Base-by-base conservation (phyloP, 1,284 basidiomycete genomes). In the Trichosporon asahii region DNA sequence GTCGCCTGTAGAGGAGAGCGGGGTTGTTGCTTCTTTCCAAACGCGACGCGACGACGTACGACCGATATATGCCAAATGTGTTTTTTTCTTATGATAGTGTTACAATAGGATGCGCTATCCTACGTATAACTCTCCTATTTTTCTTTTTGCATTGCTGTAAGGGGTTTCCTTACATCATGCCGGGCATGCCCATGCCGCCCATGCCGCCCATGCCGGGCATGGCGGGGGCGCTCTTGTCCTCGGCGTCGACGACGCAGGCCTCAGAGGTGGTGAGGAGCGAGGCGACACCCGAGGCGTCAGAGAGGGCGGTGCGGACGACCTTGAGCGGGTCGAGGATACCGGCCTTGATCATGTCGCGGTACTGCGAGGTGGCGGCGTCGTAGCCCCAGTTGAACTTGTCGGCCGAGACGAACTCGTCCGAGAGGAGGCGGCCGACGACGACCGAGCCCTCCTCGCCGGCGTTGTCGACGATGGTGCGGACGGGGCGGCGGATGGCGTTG, bases 321-420 rank as follows among this genome's bases (percentile, higher is more conserved):
- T 95, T 95, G 73, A 94, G 86, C 2, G 93, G 94, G 85, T 95
- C 95, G 66, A 99, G 90, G 77, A 99, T 97, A 82, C 96, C 96
- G 49, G 89, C 88, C 82, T 90, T 88, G 84, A 98, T 91, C 93
- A 98, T 95, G 85, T 98, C 93, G 67, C 91, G 90, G 83, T 94
- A 98, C 85, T 96, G 91, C 72, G 92, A 92, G 84, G 91, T 91
- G 79, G 89, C 88, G 57, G 95, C 94, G 77, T 98, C 94, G 85
- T 97, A 98, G 9, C 95, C 95, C 89, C 82, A 90, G 65, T 88
- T 84, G 83, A 95, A 95, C 80, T 90, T 86, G 74, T 87, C 86
- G 31, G 73, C 49, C 15, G 73, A 64, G 49, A 73, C 63, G 70
- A 76, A 81, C 71, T 82, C 80, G 68, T 81, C 79, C 9, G 79